Evolutionary conservation across 2,329 filamentous ascomycete species (phyloP).

Genomic region (Chrysosphaeria jannelii): DNA sequence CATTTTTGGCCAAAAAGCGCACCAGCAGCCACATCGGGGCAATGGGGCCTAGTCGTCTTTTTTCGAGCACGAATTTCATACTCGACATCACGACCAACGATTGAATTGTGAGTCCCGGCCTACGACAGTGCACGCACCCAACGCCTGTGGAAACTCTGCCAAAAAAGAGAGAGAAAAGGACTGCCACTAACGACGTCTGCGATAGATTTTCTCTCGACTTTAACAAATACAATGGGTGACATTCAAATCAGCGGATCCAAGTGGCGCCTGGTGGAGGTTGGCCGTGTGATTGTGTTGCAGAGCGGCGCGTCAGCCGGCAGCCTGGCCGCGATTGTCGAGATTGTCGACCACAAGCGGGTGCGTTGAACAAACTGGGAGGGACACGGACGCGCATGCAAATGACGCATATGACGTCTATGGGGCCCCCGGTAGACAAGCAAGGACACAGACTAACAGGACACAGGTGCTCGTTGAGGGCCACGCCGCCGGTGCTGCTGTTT

Average conservation of each 20-base stretch:
- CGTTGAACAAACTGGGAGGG: too few species aligned
- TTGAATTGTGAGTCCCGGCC: too few species aligned
- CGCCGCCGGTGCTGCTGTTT: constrained; percentile 38
- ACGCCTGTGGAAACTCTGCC: not conserved
- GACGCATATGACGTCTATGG: too few species aligned
- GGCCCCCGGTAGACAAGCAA: too few species aligned
- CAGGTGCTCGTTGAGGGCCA: constrained; percentile 94
- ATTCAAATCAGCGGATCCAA: constrained; percentile 52
- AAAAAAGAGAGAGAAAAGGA: not conserved
- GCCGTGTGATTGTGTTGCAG: constrained; percentile 84
- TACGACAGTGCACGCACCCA: not conserved
- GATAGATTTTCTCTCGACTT: constrained; percentile 2
- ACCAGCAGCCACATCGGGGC: not conserved
- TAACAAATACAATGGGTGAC: constrained; percentile 49
- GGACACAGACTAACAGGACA: constrained; percentile 2
- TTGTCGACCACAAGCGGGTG: constrained; percentile 99
- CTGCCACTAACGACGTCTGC: constrained; percentile 1
- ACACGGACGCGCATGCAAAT: too few species aligned
- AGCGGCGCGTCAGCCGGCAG: constrained; percentile 52
- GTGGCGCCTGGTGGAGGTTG: constrained; percentile 95
- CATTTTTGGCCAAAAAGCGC: not conserved
- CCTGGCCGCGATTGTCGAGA: constrained; percentile 88
- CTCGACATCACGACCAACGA: too few species aligned
- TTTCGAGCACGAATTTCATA: too few species aligned
- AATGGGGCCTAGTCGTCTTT: not conserved